Conservation (phyloP, 805 yeast species). For the Candida bentonensis region DNA sequence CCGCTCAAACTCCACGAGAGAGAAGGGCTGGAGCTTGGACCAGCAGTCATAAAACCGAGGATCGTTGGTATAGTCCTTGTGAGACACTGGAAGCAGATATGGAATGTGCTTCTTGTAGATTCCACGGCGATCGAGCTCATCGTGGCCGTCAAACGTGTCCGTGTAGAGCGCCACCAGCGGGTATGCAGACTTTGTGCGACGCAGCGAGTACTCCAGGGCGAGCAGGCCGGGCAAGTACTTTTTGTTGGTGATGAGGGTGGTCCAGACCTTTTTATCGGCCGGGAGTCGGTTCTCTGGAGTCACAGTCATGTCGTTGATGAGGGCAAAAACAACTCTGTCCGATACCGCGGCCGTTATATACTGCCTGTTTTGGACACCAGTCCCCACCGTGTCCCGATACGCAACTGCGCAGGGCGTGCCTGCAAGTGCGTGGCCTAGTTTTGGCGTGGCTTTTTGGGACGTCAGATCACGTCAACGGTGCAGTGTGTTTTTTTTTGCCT, state of each 20-base stretch:
- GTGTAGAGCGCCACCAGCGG: constrained; percentile 43
- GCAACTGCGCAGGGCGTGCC: too few species aligned
- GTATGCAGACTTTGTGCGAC: constrained; percentile 29
- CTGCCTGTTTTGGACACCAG: too few species aligned
- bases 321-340: neutral
- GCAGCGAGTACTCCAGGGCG: constrained; percentile 35
- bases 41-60: constrained; percentile 46
- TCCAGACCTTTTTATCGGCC: constrained; percentile 29
- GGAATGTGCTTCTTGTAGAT: constrained; percentile 30
- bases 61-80: constrained; percentile 35
- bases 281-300: constrained; percentile 3
- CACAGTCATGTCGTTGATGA: neutral
- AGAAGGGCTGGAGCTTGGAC: constrained; percentile 46
- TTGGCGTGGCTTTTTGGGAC: too few species aligned
- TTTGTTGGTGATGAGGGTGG: constrained; percentile 39
- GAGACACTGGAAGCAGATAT: constrained; percentile 29
- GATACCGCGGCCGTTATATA: too few species aligned
- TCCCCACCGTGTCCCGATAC: too few species aligned
- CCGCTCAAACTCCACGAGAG: constrained; percentile 35
- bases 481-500: too few species aligned
- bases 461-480: too few species aligned
- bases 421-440: too few species aligned
- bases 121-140: constrained; percentile 24
- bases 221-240: constrained; percentile 38
- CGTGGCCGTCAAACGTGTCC: constrained; percentile 31